These are phyloP conservation scores for Sicyos edulis DNA, from an alignment of 306 rosid species.

Conservation along the genomic window DNA sequence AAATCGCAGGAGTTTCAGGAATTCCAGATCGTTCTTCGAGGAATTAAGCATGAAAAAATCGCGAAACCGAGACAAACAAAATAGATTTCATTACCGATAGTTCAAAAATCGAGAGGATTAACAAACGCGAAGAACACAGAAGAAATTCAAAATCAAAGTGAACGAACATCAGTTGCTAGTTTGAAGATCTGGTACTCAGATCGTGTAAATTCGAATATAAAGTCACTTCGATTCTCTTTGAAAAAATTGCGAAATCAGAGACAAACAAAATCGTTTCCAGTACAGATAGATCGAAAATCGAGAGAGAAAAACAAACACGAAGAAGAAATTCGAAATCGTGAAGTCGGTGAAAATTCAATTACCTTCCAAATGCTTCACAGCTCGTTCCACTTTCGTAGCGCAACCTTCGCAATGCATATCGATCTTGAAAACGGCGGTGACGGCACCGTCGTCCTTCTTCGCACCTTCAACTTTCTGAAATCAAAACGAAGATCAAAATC, in stretches of 20 bases:
- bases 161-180: no score
- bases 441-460: conserved; percentile 41
- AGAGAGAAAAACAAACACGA: not conserved
- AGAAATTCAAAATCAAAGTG: no score
- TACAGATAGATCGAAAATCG: not conserved
- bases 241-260: not conserved
- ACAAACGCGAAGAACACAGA: no score
- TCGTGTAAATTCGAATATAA: no score
- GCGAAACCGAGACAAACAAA: no score
- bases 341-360: not conserved
- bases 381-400: conserved; percentile 55
- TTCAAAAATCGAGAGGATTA: no score
- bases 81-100: no score
- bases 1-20: not conserved
- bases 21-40: not conserved
- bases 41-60: no score
- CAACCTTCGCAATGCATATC: conserved; percentile 86
- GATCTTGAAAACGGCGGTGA: conserved; percentile 49
- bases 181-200: no score
- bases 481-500: not conserved
- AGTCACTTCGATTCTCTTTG: no score
- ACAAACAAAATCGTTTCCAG: not conserved
- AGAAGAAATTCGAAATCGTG: not conserved
- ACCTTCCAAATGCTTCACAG: conserved; percentile 51
- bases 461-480: conserved; percentile 20